Percentiles rank a stretch among this genome's conserved stretches.
Conservation (phyloP, 768 basidiomycete genomes). For the Crassisporium funariophilum region DNA sequence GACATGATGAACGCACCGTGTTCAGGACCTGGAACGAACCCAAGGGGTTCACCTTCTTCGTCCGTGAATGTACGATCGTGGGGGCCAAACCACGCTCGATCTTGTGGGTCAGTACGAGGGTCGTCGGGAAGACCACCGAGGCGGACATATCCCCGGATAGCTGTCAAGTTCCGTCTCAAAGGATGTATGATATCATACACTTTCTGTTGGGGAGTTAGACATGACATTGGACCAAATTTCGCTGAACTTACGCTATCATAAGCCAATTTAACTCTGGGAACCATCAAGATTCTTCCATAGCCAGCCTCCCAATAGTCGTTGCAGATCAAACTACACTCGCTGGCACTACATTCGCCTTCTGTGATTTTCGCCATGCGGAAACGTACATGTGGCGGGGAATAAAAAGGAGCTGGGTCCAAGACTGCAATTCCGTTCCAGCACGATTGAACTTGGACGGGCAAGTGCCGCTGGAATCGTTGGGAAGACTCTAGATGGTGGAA, state of each 20-base stretch:
- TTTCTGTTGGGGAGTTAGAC: slow-evolving; percentile 49
- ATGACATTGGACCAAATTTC: not conserved
- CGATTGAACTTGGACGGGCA: slow-evolving; percentile 94
- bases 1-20: slow-evolving; percentile 62
- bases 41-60: slow-evolving; percentile 79
- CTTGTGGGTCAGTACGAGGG: slow-evolving; percentile 95
- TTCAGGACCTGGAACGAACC: slow-evolving; percentile 80
- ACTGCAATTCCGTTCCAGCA: slow-evolving; percentile 99
- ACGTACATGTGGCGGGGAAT: slow-evolving; percentile 83
- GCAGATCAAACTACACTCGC: slow-evolving; percentile 95
- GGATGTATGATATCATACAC: slow-evolving; percentile 97
- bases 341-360: slow-evolving; percentile 92
- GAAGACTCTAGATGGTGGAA: slow-evolving; percentile 84
- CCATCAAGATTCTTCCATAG: slow-evolving; percentile 97
- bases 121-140: slow-evolving; percentile 96
- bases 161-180: slow-evolving; percentile 84
- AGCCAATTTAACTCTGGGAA: slow-evolving; percentile 93
- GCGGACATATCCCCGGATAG: slow-evolving; percentile 90
- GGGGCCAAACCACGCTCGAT: slow-evolving; percentile 97
- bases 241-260: slow-evolving; percentile 82
- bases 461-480: slow-evolving; percentile 84
- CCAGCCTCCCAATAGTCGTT: slow-evolving; percentile 98
- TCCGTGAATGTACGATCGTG: slow-evolving; percentile 92
- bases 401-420: slow-evolving; percentile 95
- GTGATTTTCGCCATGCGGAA: slow-evolving; percentile 94